These are phyloP conservation scores for Melaleuca quinquenervia DNA, from an alignment of 345 rosid genomes.

Conservation along the genomic window DNA sequence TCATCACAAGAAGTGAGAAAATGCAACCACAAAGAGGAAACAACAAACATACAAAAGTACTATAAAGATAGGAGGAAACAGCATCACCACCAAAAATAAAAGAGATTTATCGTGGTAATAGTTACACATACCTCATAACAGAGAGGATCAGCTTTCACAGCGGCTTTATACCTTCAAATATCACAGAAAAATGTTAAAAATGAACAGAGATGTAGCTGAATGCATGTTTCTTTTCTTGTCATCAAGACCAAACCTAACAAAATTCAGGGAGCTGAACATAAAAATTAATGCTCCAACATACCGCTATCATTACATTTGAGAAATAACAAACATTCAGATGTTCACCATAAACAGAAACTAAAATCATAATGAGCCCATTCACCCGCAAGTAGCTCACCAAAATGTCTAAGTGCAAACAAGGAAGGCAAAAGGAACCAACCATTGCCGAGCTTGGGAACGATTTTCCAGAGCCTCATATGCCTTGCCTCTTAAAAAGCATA, in stretches of 20 bases:
- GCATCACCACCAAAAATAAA: neutral
- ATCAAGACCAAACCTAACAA: neutral
- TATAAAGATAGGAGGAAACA: neutral
- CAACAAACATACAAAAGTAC: neutral
- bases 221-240: neutral
- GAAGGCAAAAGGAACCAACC: conserved; percentile 29
- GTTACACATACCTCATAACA: conserved; percentile 74
- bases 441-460: conserved; percentile 77
- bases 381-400: neutral
- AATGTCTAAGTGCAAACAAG: neutral
- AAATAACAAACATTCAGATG: neutral
- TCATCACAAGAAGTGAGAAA: neutral
- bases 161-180: conserved; percentile 80
- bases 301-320: neutral
- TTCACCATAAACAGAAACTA: neutral
- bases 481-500: conserved; percentile 90
- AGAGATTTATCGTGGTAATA: neutral
- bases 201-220: neutral
- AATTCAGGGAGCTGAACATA: neutral
- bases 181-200: conserved; percentile 3
- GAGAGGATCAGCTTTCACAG: conserved; percentile 92
- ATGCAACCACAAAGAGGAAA: neutral
- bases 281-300: neutral
- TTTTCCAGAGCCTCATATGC: conserved; percentile 90
- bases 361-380: neutral